Base-by-base conservation (phyloP, 805 yeast species). In the Ogataea paradorogensis region DNA sequence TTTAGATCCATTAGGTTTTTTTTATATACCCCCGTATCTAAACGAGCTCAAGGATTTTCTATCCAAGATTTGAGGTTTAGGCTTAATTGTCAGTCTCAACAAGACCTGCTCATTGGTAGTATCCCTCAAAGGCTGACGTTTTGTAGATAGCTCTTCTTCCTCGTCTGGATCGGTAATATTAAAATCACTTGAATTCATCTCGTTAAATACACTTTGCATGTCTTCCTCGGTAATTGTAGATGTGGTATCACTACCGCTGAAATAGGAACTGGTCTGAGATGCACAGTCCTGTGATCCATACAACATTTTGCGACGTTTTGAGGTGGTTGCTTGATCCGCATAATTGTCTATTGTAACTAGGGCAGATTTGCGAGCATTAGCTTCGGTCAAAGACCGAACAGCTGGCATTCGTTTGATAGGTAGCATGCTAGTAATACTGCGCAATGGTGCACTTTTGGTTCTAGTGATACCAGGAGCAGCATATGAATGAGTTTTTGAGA, bases 101-200 rank as follows among this genome's bases (percentile, higher is more conserved):
- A 30, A 9, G n/a, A 30, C 27, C 15, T 31, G 26, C 15, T 23
- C 26, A 18, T 38, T 38, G 14, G 42, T 38, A 15, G 27, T 27
- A 7, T 38, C 42, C 14, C 23, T 26, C n/a, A 27, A 11, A 6
- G 42, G 32, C 15, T 21, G 15, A 18, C 33, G 27, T 15, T 10
- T 20, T 15, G 28, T 11, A 30, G 13, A 5, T 5, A 15, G 7
- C 32, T 51, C 53, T 7, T 46, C 50, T 23, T 53, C 55, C 13
- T 51, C 50, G 16, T 57, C 57, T 1, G 53, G 60, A 30, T 57
- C 62, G 5, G 60, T 59, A 7, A 53, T 32, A 14, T 51, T 56
- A 27, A 47, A 59, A 21, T 60, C 65, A 33, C 65, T 60, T 2
- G 62, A 52, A 33, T 53, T 48, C 14, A 34, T 45, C 14, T 42